Base-by-base conservation (phyloP, 306 rosid species). In the Ziziphus jujuba region DNA sequence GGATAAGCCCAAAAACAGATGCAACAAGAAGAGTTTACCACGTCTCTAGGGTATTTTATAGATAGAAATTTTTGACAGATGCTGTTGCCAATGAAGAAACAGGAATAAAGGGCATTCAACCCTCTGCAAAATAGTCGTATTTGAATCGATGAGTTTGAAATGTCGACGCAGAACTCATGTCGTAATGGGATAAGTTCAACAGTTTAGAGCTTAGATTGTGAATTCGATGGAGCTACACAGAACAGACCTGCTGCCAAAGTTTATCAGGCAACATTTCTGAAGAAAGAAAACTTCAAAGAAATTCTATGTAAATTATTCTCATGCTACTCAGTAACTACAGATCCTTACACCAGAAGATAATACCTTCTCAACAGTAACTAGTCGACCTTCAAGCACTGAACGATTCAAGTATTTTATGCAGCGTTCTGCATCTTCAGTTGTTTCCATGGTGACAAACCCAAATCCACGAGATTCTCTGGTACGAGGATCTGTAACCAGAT, bases 391-490 rank as follows among this genome's bases (percentile, higher is more conserved):
- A 69, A 74, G 75, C 40, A 82, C 80, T 33, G 87, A 51, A 20
- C 73, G 81, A 45, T 85, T 49, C 66, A 82, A 67, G 61, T 75
- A 22, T 63, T 77, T 80, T 61, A 82, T 58, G 64, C 85, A 80
- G 24, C 74, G 80, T 4, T 71, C 75, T n/a, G 85, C 87, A 52
- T 80, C 87, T 47, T 74, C 80, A 33, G 3, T 67, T 56, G 68
- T 79, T 65, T 82, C 87, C 87, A 82, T 77, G 11, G 87, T 77
- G 68, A 85, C 76, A 77, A 82, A 85, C 24, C 69, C 84, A 74
- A 74, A 82, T 57, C 87, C 87, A 69, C 80, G 78, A 48, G 84
- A 82, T 51, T 77, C 81, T 69, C 63, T 71, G 34, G 79, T 63
- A 24, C 63, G 79, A 65, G 79, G 87, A 73, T 68, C 74, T 48